Conservation (phyloP, 192 early-diverging fungal species). For the Backusella parvicylindrica region DNA sequence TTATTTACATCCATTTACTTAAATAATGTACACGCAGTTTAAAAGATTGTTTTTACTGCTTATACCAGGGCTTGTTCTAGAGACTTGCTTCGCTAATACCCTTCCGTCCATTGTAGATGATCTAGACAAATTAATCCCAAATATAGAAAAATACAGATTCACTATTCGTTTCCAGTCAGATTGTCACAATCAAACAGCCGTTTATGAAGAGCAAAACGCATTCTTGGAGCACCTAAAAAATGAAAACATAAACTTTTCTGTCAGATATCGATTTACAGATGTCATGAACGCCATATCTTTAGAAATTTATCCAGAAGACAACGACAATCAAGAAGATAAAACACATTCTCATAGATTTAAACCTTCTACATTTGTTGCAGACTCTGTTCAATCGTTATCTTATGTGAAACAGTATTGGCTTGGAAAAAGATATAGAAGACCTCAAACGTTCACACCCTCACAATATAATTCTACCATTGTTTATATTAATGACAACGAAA, state of each 20-base stretch:
- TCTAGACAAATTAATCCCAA: not conserved
- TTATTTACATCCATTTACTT: not conserved
- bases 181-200: not conserved
- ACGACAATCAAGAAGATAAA: not conserved
- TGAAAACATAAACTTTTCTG: not conserved
- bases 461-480: not conserved
- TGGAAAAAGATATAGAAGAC: not conserved
- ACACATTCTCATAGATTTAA: not conserved
- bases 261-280: not conserved
- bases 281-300: not conserved
- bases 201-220: not conserved
- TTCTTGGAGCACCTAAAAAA: not conserved
- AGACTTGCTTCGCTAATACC: not conserved
- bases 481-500: not conserved
- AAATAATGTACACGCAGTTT: not conserved
- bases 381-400: not conserved
- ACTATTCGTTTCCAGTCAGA: not conserved
- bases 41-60: not conserved
- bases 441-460: not conserved
- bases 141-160: not conserved
- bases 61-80: not conserved
- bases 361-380: not conserved
- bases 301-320: not conserved
- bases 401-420: not conserved
- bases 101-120: not conserved